These are phyloP conservation scores for Paramecium octaurelia DNA, from an alignment of 73 alveolate genomes.

Conservation along the genomic window DNA sequence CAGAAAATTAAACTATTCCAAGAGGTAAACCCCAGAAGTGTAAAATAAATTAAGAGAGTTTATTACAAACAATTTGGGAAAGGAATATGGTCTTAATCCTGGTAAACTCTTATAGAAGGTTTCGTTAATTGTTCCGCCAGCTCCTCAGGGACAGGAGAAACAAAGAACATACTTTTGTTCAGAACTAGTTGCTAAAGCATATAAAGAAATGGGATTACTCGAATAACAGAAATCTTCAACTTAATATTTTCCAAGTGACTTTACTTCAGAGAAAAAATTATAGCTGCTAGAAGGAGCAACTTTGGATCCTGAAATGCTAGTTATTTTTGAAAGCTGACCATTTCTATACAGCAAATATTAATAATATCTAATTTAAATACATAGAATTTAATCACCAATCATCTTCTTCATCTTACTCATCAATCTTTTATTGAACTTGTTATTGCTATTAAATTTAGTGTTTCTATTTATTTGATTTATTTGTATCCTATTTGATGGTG, in stretches of 20 bases:
- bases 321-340: neutral
- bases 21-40: conserved; percentile 57
- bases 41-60: conserved; percentile 63
- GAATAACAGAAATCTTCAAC: conserved; percentile 62
- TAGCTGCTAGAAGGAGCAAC: neutral
- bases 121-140: conserved; percentile 9
- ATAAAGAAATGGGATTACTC: conserved; percentile 69
- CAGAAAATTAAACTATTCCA: conserved; percentile 62
- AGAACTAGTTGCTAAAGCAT: conserved; percentile 71
- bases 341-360: neutral
- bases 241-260: conserved; percentile 56
- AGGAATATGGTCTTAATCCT: conserved; percentile 57
- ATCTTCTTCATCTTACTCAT: neutral
- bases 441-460: neutral
- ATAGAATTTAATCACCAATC: conserved; percentile 16
- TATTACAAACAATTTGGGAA: conserved; percentile 67
- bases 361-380: neutral
- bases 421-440: neutral
- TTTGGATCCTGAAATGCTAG: neutral
- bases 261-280: neutral
- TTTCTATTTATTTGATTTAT: neutral
- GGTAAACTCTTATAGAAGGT: conserved; percentile 53
- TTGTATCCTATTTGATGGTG: neutral
- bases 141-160: neutral
- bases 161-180: conserved; percentile 76